Base-by-base conservation (phyloP, 495 filamentous ascomycete genomes). In the Penicillium desertorum region DNA sequence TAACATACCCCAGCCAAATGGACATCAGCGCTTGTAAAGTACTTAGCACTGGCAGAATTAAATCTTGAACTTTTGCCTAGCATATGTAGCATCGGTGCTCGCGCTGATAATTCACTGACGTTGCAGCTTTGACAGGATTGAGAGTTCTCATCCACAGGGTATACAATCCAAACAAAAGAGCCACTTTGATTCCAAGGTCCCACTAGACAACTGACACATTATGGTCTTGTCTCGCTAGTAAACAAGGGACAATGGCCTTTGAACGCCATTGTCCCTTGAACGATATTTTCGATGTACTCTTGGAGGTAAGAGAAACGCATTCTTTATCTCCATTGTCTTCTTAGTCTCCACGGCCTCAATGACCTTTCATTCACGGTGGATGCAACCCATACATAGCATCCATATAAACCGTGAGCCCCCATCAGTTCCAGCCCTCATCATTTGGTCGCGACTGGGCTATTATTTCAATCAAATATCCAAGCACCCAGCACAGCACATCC, bases 281-380 rank as follows among this genome's bases (percentile, higher is more conserved):
- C 16, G 12, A 4, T 23, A 19, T 37, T 51, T 2, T 51, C 32
- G 44, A 39, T n/a, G 11, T n/a, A 17, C 25, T 22, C 11, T 37
- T 32, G 14, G 32, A 22, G 20, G 25, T 32, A 14, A 25, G 5
- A 51, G 17, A 16, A 51, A 51, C 19, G 3, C 44, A 16, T 17
- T 37, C 48, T 51, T 51, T 37, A 23, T 37, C 20, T 39, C 12
- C 19, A 23, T 25, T 37, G 48, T 25, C 32, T n/a, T 50, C 30
- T 1, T 27, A 5, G 22, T 29, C 12, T 46, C 44, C 44, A 27
- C 1, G 16, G 20, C 23, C 25, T 5, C 23, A 27, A 8, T 6
- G 22, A 27, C 23, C 23, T 29, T 46, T 27, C 14, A 46, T 27
- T 25, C 7, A 6, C 14, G 14, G 14, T n/a, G 16, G 12, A 45